Percentiles rank a stretch among this genome's conserved stretches.
These are phyloP conservation scores for Penicillium taxi DNA, from an alignment of 495 filamentous ascomycete genomes.

Conservation along the genomic window DNA sequence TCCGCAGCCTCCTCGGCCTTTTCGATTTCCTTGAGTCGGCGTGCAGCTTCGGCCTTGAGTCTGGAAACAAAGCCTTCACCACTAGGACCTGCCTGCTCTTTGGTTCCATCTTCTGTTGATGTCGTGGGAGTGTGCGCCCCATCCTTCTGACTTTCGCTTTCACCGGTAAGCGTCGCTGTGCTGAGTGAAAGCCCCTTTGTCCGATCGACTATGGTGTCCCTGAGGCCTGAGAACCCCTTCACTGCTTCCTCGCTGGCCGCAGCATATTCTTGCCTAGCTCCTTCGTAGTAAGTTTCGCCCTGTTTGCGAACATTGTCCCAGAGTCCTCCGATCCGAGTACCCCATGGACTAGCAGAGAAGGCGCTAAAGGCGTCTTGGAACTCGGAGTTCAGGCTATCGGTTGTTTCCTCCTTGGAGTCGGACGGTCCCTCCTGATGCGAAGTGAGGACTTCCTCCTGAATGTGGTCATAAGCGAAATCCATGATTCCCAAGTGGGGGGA, in stretches of 20 bases:
- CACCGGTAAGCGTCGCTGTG: conserved; percentile 27
- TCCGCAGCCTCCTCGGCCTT: conserved; percentile 96
- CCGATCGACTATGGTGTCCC: conserved; percentile 56
- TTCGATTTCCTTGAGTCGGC: conserved; percentile 83
- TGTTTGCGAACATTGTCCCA: conserved; percentile 85
- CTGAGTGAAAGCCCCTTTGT: conserved; percentile 67
- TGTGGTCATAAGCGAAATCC: conserved; percentile 97
- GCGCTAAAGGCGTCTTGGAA: conserved; percentile 93
- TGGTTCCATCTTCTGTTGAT: conserved; percentile 15
- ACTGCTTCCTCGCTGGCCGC: conserved; percentile 73
- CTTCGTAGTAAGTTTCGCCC: conserved; percentile 79
- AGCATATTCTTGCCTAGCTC: conserved; percentile 70
- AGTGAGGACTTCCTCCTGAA: conserved; percentile 71
- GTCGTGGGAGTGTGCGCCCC: conserved; percentile 33
- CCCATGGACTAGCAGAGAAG: conserved; percentile 82
- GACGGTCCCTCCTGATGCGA: conserved; percentile 46
- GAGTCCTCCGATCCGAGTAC: conserved; percentile 76
- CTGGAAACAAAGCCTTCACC: conserved; percentile 75
- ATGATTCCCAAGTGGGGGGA: too few relatives aligned
- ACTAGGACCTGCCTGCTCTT: conserved; percentile 53
- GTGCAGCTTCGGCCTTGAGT: conserved; percentile 71
- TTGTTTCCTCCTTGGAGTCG: conserved; percentile 27
- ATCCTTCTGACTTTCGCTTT: conserved; percentile 22
- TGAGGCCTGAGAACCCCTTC: conserved; percentile 71
- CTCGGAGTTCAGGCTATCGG: conserved; percentile 69